phyloP scores from a whole-genome alignment of 2,329 filamentous ascomycete species.

The Aspergillus felis region DNA sequence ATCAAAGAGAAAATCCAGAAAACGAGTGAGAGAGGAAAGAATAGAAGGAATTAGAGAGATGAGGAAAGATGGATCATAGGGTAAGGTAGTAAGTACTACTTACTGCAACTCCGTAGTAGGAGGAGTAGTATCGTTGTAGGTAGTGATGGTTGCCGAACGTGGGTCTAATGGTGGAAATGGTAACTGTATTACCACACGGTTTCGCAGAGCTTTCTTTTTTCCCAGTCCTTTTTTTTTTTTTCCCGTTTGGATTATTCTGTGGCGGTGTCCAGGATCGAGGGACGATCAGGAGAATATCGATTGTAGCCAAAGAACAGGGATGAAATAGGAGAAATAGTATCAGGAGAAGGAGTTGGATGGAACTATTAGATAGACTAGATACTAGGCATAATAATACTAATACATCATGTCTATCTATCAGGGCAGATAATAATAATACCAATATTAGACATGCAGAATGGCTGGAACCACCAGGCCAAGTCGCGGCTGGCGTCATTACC shows the following conservation, averaged over 20 bases:
- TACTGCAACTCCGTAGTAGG: neutral
- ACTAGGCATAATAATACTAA: no score
- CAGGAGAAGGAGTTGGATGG: neutral
- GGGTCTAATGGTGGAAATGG: neutral
- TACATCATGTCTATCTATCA: no score
- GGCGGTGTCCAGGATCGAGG: neutral
- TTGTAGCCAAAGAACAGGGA: neutral
- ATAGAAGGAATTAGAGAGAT: slow-evolving; percentile 2
- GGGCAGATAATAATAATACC: no score
- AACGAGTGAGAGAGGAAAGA: slow-evolving; percentile 1
- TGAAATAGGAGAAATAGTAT: neutral
- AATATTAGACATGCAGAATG: neutral
- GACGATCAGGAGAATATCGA: neutral
- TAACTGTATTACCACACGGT: neutral
- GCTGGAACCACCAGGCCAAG: neutral
- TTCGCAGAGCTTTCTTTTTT: neutral
- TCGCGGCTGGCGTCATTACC: neutral
- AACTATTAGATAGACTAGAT: neutral
- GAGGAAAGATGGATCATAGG: slow-evolving; percentile 4
- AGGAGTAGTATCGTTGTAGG: neutral
- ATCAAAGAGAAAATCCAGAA: neutral
- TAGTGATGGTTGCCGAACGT: neutral
- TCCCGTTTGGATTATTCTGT: neutral
- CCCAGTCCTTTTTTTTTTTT: neutral
- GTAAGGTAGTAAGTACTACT: slow-evolving; percentile 10